These are phyloP conservation scores for Verticillium nonalfalfae DNA, from an alignment of 2,329 filamentous ascomycete genomes.

Conservation along the genomic window DNA sequence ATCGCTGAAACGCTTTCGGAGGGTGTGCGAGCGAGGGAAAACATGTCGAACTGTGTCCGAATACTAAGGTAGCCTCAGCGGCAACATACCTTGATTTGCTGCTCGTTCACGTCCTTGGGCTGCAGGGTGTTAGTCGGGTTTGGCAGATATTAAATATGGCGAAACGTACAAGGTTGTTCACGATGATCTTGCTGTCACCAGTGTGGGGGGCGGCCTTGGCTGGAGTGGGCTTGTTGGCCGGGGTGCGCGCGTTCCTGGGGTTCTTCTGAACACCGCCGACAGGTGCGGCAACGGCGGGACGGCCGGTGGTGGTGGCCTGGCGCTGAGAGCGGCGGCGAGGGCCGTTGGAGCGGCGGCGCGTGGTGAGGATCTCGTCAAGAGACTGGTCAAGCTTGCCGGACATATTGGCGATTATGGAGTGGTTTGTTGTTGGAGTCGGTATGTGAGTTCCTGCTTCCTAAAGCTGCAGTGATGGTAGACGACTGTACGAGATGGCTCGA, in stretches of 20 bases:
- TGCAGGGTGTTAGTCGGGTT: slow-evolving; percentile 46
- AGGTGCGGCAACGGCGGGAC: slow-evolving; percentile 57
- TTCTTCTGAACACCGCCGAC: slow-evolving; percentile 84
- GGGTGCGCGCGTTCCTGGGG: slow-evolving; percentile 53
- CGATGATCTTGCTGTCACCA: slow-evolving; percentile 92
- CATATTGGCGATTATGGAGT: slow-evolving; percentile 47
- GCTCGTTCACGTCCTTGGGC: slow-evolving; percentile 94
- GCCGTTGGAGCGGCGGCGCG: slow-evolving; percentile 54
- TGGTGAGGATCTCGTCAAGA: slow-evolving; percentile 94
- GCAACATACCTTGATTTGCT: slow-evolving; percentile 99
- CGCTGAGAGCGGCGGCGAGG: slow-evolving; percentile 41
- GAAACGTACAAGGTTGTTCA: slow-evolving; percentile 87
- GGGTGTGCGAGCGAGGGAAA: slow-evolving; percentile 29
- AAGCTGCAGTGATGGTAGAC: slow-evolving; percentile 3
- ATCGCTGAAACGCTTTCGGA: slow-evolving; percentile 18
- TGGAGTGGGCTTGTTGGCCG: slow-evolving; percentile 54
- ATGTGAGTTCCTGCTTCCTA: background rate
- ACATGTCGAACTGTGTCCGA: slow-evolving; percentile 65
- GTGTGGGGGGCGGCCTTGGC: slow-evolving; percentile 54
- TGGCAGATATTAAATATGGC: background rate
- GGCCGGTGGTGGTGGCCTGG: slow-evolving; percentile 38
- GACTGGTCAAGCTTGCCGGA: slow-evolving; percentile 94
- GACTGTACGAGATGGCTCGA: slow-evolving; percentile 4
- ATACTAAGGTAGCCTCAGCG: slow-evolving; percentile 63
- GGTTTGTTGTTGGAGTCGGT: background rate